phyloP scores from a whole-genome alignment of 768 basidiomycete genomes.

The Trametes gibbosa region DNA sequence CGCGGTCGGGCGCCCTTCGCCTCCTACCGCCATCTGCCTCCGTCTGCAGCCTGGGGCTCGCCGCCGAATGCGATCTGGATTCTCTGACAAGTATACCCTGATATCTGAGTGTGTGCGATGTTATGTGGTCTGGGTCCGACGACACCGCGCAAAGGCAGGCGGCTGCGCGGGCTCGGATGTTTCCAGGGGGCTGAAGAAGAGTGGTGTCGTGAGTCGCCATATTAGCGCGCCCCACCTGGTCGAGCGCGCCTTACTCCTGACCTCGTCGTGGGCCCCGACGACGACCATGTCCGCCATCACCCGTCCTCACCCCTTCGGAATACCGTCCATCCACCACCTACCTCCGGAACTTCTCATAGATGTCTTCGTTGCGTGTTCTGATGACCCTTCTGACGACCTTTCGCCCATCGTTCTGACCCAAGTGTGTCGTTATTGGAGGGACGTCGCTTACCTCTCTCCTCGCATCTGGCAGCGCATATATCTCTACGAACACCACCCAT shows the following conservation, averaged over 20 bases:
- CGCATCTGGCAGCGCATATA: slow-evolving; percentile 58
- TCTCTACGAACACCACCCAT: slow-evolving; percentile 43
- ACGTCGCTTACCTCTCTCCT: slow-evolving; percentile 52
- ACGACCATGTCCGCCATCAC: slow-evolving; percentile 3
- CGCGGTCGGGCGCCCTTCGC: neutral
- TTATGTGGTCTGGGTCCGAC: neutral
- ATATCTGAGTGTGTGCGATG: neutral
- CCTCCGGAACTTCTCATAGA: slow-evolving; percentile 30
- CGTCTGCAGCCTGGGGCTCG: too few species aligned
- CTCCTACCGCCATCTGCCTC: neutral
- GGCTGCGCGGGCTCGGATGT: neutral
- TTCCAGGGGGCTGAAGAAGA: neutral
- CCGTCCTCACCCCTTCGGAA: neutral
- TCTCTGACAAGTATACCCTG: neutral
- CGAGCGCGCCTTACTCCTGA: slow-evolving; percentile 9
- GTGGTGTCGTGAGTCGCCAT: slow-evolving; percentile 5
- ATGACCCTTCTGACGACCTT: slow-evolving; percentile 37
- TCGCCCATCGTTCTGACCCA: slow-evolving; percentile 47
- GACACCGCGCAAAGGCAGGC: neutral
- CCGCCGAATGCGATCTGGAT: neutral
- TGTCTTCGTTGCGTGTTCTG: slow-evolving; percentile 45
- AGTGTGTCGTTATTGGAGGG: slow-evolving; percentile 61
- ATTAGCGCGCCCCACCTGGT: neutral
- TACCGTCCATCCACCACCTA: slow-evolving; percentile 8
- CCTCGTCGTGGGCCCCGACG: slow-evolving; percentile 13